Evolutionary conservation across 2,329 filamentous ascomycete species (phyloP).

Genomic region (Ophiostoma populinum): DNA sequence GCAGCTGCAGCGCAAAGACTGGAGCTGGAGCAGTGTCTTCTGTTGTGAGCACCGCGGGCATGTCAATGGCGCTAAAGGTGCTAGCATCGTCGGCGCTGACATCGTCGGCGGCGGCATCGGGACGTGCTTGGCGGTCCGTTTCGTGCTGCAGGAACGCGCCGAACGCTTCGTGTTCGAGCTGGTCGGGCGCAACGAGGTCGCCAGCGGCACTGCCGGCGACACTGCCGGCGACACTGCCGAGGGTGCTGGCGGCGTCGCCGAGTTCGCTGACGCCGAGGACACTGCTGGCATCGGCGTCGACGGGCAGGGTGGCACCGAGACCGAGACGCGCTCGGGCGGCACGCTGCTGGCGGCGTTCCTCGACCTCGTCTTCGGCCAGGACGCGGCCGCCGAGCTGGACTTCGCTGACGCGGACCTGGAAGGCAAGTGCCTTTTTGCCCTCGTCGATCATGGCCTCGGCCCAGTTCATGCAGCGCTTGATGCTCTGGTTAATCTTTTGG

Average conservation of each 20-base stretch:
- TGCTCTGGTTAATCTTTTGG: slow-evolving; percentile 87
- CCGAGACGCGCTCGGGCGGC: slow-evolving; percentile 1
- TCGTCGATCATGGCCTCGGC: slow-evolving; percentile 84
- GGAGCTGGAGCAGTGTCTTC: background rate
- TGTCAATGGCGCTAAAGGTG: slow-evolving; percentile 4
- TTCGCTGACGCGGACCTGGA: slow-evolving; percentile 62
- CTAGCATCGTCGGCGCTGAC: slow-evolving; percentile 3
- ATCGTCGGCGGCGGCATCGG: background rate
- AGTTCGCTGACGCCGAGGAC: too few relatives aligned
- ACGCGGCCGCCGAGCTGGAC: slow-evolving; percentile 69
- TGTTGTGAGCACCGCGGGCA: too few relatives aligned
- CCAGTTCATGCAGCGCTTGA: slow-evolving; percentile 76
- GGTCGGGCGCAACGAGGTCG: background rate
- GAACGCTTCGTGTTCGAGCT: background rate
- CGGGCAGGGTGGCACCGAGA: background rate
- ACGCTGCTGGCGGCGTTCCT: slow-evolving; percentile 13
- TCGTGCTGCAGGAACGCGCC: background rate
- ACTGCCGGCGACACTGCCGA: background rate
- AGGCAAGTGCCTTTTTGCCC: slow-evolving; percentile 66
- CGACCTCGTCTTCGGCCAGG: slow-evolving; percentile 50
- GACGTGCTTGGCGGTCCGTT: background rate
- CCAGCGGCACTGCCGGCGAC: background rate
- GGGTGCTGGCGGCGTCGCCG: background rate
- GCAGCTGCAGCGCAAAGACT: background rate
- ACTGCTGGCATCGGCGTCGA: background rate